Evolutionary conservation across 1,284 basidiomycete genomes (phyloP), one percentile per base, ranked within the genome.

Genomic region (Rhizoctonia solani): DNA sequence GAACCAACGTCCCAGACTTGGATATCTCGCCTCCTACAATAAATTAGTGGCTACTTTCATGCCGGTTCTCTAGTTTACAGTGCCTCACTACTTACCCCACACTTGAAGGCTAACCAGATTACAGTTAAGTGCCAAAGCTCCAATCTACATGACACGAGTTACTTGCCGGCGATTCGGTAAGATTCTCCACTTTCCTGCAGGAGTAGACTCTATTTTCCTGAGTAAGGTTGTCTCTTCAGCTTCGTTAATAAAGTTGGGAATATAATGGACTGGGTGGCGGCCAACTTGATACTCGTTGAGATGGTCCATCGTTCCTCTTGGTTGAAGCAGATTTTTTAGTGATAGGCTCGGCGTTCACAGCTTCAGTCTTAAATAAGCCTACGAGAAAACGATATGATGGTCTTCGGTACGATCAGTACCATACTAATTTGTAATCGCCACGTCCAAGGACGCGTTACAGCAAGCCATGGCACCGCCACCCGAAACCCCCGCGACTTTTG

Each of bases 171-270:
- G 81, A 71, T 92, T 92, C 3, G 85, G 82, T 19, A 95, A 81
- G n/a, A 82, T 83, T 76, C 88, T 93, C 93, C 93, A 96, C 76
- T 87, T 91, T 8, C 85, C 87, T 73, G 84, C 85, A n/a, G 91
- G 90, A 0, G 88, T 85, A 73, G 88, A 87, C 32, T 79, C 76
- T 67, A 95, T 89, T 89, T 93, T 67, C 11, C 66, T 63, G 50
- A 67, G 41, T 42, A 58, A 32, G 29, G 30, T 16, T 19, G 32
- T 79, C 74, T 97, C 93, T 77, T 97, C 94, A 21, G 88, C 85
- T 69, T 78, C 77, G 47, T 87, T 87, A 55, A 96, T 82, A 75
- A 95, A 96, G 71, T 93, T 81, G 5, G 90, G 88, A 25, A 95
- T 82, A 77, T 93, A 93, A 49, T 66, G 56, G 9, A 70, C 61